Base-by-base conservation (phyloP, 164 flowering plant genomes). In the Nymphaea thermarum region DNA sequence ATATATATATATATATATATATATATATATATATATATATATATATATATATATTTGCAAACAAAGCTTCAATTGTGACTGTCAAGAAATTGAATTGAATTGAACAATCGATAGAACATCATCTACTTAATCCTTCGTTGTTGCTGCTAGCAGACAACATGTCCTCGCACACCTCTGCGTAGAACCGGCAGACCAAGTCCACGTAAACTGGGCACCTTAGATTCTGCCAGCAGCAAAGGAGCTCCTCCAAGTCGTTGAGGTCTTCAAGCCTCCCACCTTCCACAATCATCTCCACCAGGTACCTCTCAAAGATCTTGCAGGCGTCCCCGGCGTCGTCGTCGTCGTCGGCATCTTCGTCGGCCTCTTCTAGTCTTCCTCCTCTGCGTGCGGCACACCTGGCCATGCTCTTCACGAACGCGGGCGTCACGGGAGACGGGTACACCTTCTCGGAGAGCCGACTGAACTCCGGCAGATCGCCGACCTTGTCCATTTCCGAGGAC, bases 81-180 rank as follows among this genome's bases (percentile, higher is more conserved):
- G 14, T 51, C 14, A 51, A 15, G 3, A 15, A 51, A 51, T 51
- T 15, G 14, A 51, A 51, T 3, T 51, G 14, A 51, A 47, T 8
- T 15, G 14, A 51, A 51, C 12, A 51, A 51, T 51, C 14, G 14
- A 10, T 10, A 51, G 57, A 51, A 51, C 3, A 51, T 51, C 57
- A 8, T 51, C 8, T 51, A 5, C 2, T 51, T 15, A 51, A 62
- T 60, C 47, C 69, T 7, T 66, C 18, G 42, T 61, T 59, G 6
- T 74, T 70, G 0, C 75, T 67, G 15, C 70, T 77, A 43, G 73
- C 69, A 42, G 90, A 84, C 70, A 94, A 91, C 82, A 91, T 76
- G 78, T 91, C 97, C 75, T 71, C 85, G 77, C 98, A 94, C 7
- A 91, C 82, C 77, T 94, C 98, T 16, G 93, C 93, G 75, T 94